Evolutionary conservation across 495 filamentous ascomycete genomes (phyloP).

Genomic region (Lasiosphaeria miniovina): DNA sequence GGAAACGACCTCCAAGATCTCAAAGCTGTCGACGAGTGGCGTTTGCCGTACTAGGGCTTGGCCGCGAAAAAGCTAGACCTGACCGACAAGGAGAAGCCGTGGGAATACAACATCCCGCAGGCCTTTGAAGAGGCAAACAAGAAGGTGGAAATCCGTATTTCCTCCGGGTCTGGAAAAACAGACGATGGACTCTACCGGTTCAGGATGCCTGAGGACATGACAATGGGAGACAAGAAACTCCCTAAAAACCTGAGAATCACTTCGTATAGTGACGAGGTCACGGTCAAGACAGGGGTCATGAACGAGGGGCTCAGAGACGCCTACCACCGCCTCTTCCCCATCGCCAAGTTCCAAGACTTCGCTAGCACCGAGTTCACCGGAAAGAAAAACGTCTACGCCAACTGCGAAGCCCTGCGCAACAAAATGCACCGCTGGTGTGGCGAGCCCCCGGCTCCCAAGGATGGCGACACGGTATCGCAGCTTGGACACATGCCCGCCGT

Average conservation of each 20-base stretch:
- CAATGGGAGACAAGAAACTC: constrained; percentile 1
- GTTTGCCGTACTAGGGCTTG: constrained; percentile 4
- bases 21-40: constrained; percentile 6
- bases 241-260: not conserved
- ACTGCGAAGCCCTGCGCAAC: constrained; percentile 5
- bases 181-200: constrained; percentile 1
- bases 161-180: not conserved
- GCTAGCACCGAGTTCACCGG: not conserved
- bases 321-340: constrained; percentile 2
- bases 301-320: not conserved
- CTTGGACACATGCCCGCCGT: constrained; percentile 1
- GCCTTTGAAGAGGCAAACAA: not conserved
- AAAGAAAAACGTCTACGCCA: not conserved
- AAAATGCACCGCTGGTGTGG: constrained; percentile 5
- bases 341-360: constrained; percentile 3
- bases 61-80: constrained; percentile 1
- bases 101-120: not conserved
- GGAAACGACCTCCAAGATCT: constrained; percentile 2
- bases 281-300: not conserved
- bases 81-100: not conserved
- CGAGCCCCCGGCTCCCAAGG: not conserved
- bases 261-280: no score
- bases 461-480: not conserved
- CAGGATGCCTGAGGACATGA: not conserved
- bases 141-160: constrained; percentile 1